Evolutionary conservation across 805 yeast species (phyloP).

Genomic region (Sugiyamaella lignohabitans): DNA sequence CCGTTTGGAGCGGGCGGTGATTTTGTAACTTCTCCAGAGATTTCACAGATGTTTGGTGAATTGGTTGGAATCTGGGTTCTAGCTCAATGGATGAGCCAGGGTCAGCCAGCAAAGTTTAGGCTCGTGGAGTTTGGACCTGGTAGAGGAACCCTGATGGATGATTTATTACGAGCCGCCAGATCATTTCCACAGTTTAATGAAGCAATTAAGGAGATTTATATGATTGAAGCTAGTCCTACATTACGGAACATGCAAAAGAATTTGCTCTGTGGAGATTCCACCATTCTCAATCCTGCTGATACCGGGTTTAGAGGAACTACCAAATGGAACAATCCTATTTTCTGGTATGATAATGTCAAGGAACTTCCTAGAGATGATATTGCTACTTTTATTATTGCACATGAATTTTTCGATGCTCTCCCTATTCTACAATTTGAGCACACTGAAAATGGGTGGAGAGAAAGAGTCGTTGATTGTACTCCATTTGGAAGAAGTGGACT

Average conservation of each 20-base stretch:
- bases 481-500: neutral
- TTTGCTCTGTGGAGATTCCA: constrained; percentile 37
- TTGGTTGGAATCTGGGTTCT: constrained; percentile 65
- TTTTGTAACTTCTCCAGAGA: constrained; percentile 81
- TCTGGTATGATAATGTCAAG: constrained; percentile 30
- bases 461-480: constrained; percentile 55
- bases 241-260: constrained; percentile 51
- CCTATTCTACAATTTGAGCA: constrained; percentile 63
- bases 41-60: constrained; percentile 82
- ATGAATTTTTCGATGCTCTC: constrained; percentile 82
- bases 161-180: constrained; percentile 39
- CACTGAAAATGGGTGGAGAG: constrained; percentile 71
- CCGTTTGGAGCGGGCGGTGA: constrained; percentile 69
- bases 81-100: constrained; percentile 51
- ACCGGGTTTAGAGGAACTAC: constrained; percentile 37
- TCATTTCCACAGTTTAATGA: constrained; percentile 32
- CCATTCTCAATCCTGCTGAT: constrained; percentile 24
- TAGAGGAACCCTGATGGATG: constrained; percentile 69
- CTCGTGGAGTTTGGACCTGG: constrained; percentile 84
- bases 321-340: constrained; percentile 45
- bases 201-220: constrained; percentile 35
- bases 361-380: constrained; percentile 30
- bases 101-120: constrained; percentile 43
- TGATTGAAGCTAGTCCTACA: constrained; percentile 69
- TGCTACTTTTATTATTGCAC: constrained; percentile 67